Base-by-base conservation (phyloP, 2,329 filamentous ascomycete genomes). In the Stemphylium lycopersici region DNA sequence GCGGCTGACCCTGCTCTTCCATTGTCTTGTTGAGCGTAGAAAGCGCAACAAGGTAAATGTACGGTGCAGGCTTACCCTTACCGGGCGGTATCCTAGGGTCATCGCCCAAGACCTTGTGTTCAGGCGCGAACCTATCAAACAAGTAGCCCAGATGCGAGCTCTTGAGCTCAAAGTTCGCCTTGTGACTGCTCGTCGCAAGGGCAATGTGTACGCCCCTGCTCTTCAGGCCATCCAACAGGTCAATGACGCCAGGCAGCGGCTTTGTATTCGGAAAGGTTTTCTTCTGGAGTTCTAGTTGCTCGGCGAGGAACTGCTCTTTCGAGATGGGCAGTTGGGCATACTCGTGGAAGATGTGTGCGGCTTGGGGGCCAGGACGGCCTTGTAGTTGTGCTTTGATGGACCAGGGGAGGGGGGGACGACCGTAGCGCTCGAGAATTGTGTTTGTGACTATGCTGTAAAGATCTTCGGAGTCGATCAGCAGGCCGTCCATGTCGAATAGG, bases 401-500 rank as follows among this genome's bases (percentile, higher is more conserved):
- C 95, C 95, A 98, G 0, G 95, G 93, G n/a, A 98, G 81, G 12
- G 79, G 74, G 1, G 90, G 89, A 44, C 86, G 86, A 67, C 83
- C 52, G 76, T 95, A 91, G 70, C 89, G 87, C 52, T 83, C 81
- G 34, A 99, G 87, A 33, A 98, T 84, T 20, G 86, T 81, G 78
- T 99, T 97, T 57, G 92, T 89, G 76, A 90, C 89, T 22, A 84
- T 73, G 0, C 91, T 95, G 81, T 98, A 98, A 54, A 86, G 80
- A 71, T 98, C 95, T 80, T 98, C 95, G 31, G 90, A 92, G 77
- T 98, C 88, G 72, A 99, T 90, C 16, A 99, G 85, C 32, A 99
- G 88, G 56, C 95, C 95, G 77, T 99, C 95, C 93, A 98, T 97
- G 81, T 99, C 95, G 76, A 99, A 98, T 62, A 99, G 87, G 77